phyloP scores from a whole-genome alignment of 495 filamentous ascomycete species.

The Choiromyces venosus region DNA sequence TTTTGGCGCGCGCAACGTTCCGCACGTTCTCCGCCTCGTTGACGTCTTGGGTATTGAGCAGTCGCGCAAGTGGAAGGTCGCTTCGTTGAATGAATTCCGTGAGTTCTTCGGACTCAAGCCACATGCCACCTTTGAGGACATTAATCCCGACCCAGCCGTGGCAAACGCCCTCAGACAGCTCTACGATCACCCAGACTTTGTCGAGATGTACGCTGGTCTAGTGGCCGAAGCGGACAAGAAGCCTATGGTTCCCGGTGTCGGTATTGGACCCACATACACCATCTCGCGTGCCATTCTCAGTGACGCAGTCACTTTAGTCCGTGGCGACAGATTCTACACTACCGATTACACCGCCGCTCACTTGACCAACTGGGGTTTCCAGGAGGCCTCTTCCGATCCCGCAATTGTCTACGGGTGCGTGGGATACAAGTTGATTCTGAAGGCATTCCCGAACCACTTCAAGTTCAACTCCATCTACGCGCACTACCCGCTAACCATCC shows the following conservation, averaged over 20 bases:
- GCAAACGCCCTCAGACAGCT: conserved; percentile 64
- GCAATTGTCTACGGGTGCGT: conserved; percentile 76
- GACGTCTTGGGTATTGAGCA: conserved; percentile 86
- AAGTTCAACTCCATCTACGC: conserved; percentile 75
- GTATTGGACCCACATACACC: conserved; percentile 75
- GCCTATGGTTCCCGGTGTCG: conserved; percentile 68
- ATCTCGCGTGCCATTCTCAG: conserved; percentile 77
- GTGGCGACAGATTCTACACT: conserved; percentile 84
- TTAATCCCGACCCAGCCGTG: conserved; percentile 73
- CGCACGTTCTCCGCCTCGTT: conserved; percentile 62
- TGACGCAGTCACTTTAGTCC: conserved; percentile 77
- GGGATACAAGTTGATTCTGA: conserved; percentile 74
- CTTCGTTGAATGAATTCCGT: conserved; percentile 82
- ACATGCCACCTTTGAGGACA: conserved; percentile 74
- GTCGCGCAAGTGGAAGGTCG: conserved; percentile 73
- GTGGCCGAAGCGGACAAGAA: conserved; percentile 75
- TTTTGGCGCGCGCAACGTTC: conserved; percentile 70
- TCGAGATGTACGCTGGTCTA: conserved; percentile 77
- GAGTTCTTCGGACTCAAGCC: conserved; percentile 70
- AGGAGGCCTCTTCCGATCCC: conserved; percentile 64
- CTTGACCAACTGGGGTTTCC: conserved; percentile 64
- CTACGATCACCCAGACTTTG: conserved; percentile 72
- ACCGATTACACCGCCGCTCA: conserved; percentile 54
- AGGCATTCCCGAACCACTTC: conserved; percentile 76
- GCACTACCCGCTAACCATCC: conserved; percentile 81